phyloP scores from a whole-genome alignment of 805 yeast genomes.

The Wickerhamiella spandovensis region DNA sequence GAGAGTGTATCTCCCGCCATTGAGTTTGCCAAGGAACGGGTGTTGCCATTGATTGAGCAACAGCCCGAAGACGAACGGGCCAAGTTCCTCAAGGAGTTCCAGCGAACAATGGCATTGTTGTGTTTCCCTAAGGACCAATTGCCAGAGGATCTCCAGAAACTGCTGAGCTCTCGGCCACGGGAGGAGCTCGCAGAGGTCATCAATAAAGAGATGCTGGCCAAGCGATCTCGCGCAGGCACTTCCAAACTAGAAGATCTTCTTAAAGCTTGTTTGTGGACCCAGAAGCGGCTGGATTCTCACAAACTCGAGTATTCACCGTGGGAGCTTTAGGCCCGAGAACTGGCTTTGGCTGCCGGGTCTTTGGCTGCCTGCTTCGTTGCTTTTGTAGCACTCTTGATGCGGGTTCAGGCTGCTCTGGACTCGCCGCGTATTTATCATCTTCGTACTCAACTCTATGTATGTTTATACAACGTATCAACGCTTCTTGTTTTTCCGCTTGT shows the following conservation, averaged over 20 bases:
- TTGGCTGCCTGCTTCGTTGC: too few relatives aligned
- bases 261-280: background rate
- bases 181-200: constrained; percentile 55
- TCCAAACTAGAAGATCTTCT: background rate
- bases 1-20: constrained; percentile 16
- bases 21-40: constrained; percentile 27
- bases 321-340: background rate
- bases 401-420: background rate
- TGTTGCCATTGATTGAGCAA: constrained; percentile 28
- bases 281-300: background rate
- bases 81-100: constrained; percentile 55
- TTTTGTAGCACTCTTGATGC: background rate
- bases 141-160: constrained; percentile 33
- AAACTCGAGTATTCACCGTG: background rate
- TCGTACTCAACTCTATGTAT: background rate
- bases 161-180: constrained; percentile 49
- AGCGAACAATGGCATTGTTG: constrained; percentile 70
- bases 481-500: constrained; percentile 5
- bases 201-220: constrained; percentile 44
- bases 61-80: background rate
- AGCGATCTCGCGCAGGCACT: background rate
- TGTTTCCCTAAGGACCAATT: constrained; percentile 31
- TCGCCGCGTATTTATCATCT: background rate
- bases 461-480: background rate
- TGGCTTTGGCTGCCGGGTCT: too few relatives aligned